phyloP scores from a whole-genome alignment of 176 grass and related monocot species.

The Phragmites australis region DNA sequence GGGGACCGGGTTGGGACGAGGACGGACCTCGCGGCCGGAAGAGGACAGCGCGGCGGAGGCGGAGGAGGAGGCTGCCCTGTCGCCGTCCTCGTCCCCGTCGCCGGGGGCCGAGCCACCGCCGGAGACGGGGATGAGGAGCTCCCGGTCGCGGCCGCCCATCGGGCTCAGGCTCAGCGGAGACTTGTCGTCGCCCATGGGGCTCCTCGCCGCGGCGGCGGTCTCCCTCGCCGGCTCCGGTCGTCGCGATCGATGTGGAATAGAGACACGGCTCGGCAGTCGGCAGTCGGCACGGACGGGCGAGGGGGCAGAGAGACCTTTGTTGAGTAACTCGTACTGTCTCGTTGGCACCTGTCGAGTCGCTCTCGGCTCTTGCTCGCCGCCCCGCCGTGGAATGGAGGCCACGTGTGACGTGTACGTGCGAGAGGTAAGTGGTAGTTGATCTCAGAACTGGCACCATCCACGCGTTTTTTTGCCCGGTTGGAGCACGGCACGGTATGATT shows the following conservation, averaged over 20 bases:
- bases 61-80: slow-evolving; percentile 45
- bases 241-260: slow-evolving; percentile 40
- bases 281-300: neutral
- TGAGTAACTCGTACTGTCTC: neutral
- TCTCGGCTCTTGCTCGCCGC: neutral
- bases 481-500: no score
- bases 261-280: slow-evolving; percentile 22
- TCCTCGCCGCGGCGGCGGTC: neutral
- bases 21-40: slow-evolving; percentile 72
- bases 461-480: no score
- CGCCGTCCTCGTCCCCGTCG: slow-evolving; percentile 39
- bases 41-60: slow-evolving; percentile 62
- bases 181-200: slow-evolving; percentile 79
- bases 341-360: neutral
- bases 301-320: slow-evolving; percentile 1
- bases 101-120: slow-evolving; percentile 43
- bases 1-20: neutral
- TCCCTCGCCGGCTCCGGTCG: slow-evolving; percentile 30
- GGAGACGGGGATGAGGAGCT: slow-evolving; percentile 89
- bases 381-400: neutral
- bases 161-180: slow-evolving; percentile 54
- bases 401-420: no score
- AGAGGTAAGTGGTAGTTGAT: no score
- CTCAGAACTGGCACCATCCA: no score
- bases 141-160: slow-evolving; percentile 65